Evolutionary conservation across 306 rosid genomes (phyloP).

Genomic region (Rosa persica): DNA sequence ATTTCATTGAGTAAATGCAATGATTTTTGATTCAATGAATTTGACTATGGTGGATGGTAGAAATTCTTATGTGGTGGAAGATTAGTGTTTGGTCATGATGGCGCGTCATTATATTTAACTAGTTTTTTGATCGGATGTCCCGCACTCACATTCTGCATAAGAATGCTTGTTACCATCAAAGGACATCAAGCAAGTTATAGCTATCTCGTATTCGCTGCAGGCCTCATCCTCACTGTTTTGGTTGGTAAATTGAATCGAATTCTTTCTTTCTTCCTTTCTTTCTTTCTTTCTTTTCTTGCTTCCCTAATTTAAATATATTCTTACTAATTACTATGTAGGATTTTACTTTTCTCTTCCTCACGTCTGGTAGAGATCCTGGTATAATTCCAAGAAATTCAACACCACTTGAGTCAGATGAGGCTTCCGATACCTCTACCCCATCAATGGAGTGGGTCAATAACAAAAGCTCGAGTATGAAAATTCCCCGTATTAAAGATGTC

Average conservation of each 20-base stretch:
- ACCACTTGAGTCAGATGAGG: constrained; percentile 73
- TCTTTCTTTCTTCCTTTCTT: constrained; percentile 6
- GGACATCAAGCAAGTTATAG: constrained; percentile 35
- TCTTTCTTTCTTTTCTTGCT: neutral
- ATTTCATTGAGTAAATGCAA: neutral
- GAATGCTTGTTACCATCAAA: constrained; percentile 48
- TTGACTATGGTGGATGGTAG: constrained; percentile 33
- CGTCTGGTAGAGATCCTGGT: constrained; percentile 95
- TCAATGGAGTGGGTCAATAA: constrained; percentile 69
- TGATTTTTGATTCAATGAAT: neutral
- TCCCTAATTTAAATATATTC: neutral
- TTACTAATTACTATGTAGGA: constrained; percentile 31
- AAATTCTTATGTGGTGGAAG: constrained; percentile 90
- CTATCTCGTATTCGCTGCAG: constrained; percentile 56
- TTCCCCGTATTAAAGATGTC: constrained; percentile 74
- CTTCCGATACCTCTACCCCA: constrained; percentile 46
- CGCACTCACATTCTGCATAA: constrained; percentile 70
- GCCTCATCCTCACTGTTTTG: constrained; percentile 70
- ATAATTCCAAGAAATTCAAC: constrained; percentile 77
- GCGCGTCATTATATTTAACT: constrained; percentile 63
- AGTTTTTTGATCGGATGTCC: constrained; percentile 79
- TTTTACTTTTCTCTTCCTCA: constrained; percentile 74
- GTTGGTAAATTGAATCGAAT: constrained; percentile 51
- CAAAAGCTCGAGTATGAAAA: constrained; percentile 42
- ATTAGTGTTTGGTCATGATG: constrained; percentile 79